phyloP scores from a whole-genome alignment of 108 stramenopile genomes.

The Discostella stelligeroides region DNA sequence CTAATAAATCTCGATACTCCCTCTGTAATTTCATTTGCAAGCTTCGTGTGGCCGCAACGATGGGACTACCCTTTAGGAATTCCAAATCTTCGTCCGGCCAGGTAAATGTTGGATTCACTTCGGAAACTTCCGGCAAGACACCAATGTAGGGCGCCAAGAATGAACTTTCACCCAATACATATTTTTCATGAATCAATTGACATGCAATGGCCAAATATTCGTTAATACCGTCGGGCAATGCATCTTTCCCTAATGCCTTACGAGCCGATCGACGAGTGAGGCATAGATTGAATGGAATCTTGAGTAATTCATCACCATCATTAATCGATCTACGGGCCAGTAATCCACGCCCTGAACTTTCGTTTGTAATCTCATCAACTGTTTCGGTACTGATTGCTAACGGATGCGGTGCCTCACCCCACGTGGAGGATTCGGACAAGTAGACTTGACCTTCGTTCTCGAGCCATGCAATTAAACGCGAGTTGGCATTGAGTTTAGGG shows the following conservation, averaged over 20 bases:
- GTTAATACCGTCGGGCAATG: slow-evolving; percentile 77
- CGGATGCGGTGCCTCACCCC: slow-evolving; percentile 96
- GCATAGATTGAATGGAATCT: slow-evolving; percentile 85
- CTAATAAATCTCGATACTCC: slow-evolving; percentile 83
- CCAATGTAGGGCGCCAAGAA: slow-evolving; percentile 88
- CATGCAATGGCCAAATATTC: slow-evolving; percentile 96
- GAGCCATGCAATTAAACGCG: slow-evolving; percentile 81
- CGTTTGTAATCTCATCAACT: slow-evolving; percentile 90
- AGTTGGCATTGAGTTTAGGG: slow-evolving; percentile 73
- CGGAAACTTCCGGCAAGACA: slow-evolving; percentile 85
- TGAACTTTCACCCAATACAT: slow-evolving; percentile 68
- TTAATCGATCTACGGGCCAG: slow-evolving; percentile 87
- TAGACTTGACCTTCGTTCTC: slow-evolving; percentile 79
- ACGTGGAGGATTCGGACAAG: slow-evolving; percentile 77
- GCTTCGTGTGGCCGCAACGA: slow-evolving; percentile 84
- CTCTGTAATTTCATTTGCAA: slow-evolving; percentile 87
- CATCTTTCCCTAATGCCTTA: slow-evolving; percentile 77
- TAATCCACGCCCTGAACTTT: slow-evolving; percentile 91
- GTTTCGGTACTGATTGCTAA: slow-evolving; percentile 93
- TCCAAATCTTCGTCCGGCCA: slow-evolving; percentile 92
- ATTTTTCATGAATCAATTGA: slow-evolving; percentile 89
- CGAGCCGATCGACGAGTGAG: slow-evolving; percentile 84
- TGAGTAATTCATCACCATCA: slow-evolving; percentile 88
- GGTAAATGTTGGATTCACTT: slow-evolving; percentile 94
- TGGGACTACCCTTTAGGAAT: slow-evolving; percentile 88